Evolutionary conservation across 768 basidiomycete genomes (phyloP).

Genomic region (Solioccasus polychromus): DNA sequence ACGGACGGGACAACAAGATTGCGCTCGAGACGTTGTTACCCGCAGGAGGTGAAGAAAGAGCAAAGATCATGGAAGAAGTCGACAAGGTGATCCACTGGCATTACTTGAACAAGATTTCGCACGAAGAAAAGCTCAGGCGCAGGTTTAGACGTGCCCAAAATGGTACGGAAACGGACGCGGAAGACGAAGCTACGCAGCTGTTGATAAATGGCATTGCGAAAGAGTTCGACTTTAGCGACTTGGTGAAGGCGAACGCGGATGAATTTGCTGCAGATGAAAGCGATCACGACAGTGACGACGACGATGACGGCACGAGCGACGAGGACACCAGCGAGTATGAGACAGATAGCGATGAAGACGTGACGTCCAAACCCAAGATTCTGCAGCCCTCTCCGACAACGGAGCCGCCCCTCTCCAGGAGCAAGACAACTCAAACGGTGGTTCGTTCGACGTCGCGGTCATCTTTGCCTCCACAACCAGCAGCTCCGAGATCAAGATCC

Average conservation of each 20-base stretch:
- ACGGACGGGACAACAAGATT: constrained; percentile 34
- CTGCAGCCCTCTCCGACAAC: constrained; percentile 1
- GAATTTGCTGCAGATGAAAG: constrained; percentile 77
- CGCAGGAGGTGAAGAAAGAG: constrained; percentile 73
- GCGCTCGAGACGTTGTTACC: constrained; percentile 91
- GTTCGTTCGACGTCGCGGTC: neutral
- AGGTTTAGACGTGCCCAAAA: constrained; percentile 67
- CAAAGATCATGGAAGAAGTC: constrained; percentile 75
- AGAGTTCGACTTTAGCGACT: constrained; percentile 78
- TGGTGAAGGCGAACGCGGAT: constrained; percentile 73
- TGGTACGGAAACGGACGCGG: constrained; percentile 45
- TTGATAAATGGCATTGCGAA: constrained; percentile 79
- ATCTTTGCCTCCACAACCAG: neutral
- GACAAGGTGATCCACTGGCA: constrained; percentile 91
- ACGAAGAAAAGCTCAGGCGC: constrained; percentile 88
- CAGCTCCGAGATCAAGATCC: constrained; percentile 28
- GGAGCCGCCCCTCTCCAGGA: neutral
- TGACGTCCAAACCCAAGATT: constrained; percentile 23
- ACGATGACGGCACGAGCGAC: constrained; percentile 35
- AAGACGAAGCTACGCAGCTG: constrained; percentile 76
- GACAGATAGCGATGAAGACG: constrained; percentile 41
- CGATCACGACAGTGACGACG: constrained; percentile 45
- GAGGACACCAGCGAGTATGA: no score
- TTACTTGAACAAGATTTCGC: constrained; percentile 88
- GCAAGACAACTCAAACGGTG: neutral